Conservation (phyloP, 1,284 basidiomycete genomes). For the Hortiboletus rubellus region DNA sequence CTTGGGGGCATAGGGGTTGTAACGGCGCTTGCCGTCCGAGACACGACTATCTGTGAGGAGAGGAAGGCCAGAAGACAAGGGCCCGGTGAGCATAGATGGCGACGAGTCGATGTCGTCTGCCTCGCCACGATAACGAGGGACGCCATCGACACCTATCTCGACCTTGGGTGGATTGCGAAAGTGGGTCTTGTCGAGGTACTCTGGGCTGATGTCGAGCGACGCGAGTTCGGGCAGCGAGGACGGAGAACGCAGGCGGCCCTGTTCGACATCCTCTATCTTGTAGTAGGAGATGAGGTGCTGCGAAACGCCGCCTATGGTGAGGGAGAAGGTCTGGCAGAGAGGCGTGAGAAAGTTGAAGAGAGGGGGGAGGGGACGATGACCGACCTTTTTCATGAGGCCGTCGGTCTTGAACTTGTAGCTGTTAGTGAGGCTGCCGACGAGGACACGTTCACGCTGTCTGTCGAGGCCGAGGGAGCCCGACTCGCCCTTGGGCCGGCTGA, state of each 20-base stretch:
- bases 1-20: constrained; percentile 49
- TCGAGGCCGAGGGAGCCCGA: too few species aligned
- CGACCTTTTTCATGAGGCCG: constrained; percentile 94
- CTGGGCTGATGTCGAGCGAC: constrained; percentile 82
- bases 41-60: constrained; percentile 51
- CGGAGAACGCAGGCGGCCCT: constrained; percentile 83
- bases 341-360: constrained; percentile 22
- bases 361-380: constrained; percentile 24
- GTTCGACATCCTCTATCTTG: constrained; percentile 87
- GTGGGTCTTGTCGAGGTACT: constrained; percentile 88
- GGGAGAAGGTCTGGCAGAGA: constrained; percentile 79
- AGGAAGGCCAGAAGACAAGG: constrained; percentile 52
- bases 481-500: too few species aligned
- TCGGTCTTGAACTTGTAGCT: constrained; percentile 84
- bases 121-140: constrained; percentile 79
- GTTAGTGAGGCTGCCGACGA: too few species aligned
- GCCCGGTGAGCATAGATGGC: constrained; percentile 47
- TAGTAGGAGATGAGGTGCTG: constrained; percentile 98
- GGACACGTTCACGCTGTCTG: too few species aligned
- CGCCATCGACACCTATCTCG: constrained; percentile 79
- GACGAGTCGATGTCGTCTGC: constrained; percentile 63
- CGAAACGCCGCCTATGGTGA: constrained; percentile 81
- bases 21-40: constrained; percentile 49
- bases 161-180: constrained; percentile 90
- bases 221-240: constrained; percentile 88